Evolutionary conservation across 352 stramenopile genomes (phyloP).

Genomic region (Phytophthora pini): DNA sequence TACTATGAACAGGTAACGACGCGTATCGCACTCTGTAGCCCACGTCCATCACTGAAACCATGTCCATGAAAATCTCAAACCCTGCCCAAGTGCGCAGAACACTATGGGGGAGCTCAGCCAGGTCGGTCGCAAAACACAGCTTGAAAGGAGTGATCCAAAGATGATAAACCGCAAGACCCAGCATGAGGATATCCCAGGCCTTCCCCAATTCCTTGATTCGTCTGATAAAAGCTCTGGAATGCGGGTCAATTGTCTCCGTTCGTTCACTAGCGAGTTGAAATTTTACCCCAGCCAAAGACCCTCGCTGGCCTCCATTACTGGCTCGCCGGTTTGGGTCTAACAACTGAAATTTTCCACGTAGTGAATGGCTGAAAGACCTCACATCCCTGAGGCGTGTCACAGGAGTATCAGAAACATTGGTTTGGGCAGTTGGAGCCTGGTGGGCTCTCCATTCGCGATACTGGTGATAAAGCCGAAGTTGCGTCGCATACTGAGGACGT

Average conservation of each 20-base stretch:
- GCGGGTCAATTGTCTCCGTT: conserved; percentile 21
- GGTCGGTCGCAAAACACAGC: conserved; percentile 58
- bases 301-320: conserved; percentile 17
- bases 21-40: conserved; percentile 49
- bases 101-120: conserved; percentile 29
- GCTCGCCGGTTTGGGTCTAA: conserved; percentile 6
- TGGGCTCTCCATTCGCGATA: conserved; percentile 44
- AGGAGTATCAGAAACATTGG: too few species aligned
- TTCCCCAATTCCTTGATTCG: conserved; percentile 50
- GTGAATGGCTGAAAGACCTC: conserved; percentile 1
- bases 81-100: conserved; percentile 48
- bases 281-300: not conserved
- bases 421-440: not conserved
- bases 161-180: conserved; percentile 56
- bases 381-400: conserved; percentile 2
- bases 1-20: conserved; percentile 26
- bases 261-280: conserved; percentile 27
- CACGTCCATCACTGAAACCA: conserved; percentile 55
- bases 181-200: conserved; percentile 59
- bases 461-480: conserved; percentile 55
- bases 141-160: conserved; percentile 59
- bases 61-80: conserved; percentile 62
- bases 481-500: conserved; percentile 53
- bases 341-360: conserved; percentile 20
- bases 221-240: conserved; percentile 45